Evolutionary conservation across 2,329 filamentous ascomycete species (phyloP), one percentile per base, ranked within the genome.

Genomic region (Penicillium corylophilum): DNA sequence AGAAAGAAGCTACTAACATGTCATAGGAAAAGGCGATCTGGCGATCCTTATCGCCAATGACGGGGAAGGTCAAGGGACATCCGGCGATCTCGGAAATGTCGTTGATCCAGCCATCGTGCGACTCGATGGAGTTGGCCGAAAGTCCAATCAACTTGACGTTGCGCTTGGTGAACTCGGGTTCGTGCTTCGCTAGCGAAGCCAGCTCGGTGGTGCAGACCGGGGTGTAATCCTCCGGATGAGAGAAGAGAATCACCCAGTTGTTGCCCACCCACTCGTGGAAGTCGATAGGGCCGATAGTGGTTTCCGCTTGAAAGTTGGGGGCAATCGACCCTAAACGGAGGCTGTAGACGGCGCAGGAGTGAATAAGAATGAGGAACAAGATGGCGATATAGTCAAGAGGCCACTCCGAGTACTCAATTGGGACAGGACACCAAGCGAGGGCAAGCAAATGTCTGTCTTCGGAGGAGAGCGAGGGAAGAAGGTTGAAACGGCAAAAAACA

Each of bases 31-130:
- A 41, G 8, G 38, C 38, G 8, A 41, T 24, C 38, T 41, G 38
- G 38, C 38, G 38, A 41, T 41, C 38, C 38, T 41, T 41, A 41
- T 41, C 38, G 38, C 38, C 38, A 20, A 41, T 41, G 38, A 41
- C 38, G 20, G 38, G 38, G 18, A 41, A 41, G 38, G 38, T 41
- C 20, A 41, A 41, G 38, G 38, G 38, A 41, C 38, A 41, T 24
- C 38, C 38, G 7, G 38, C 38, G 18, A 41, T 41, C 38, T 41
- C 38, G 38, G 38, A 22, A 24, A 41, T 41, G 38, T 41, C 38
- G 20, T 41, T 41, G 18, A 41, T 41, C 38, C 38, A 41, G 38
- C 38, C 38, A 41, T 41, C 38, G 38, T 41, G 38, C 20, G 38
- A 41, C 22, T 41, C 38, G 38, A 41, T 41, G 38, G 38, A 41